Base-by-base conservation (phyloP, 140 eudicot species). In the Oenanthe javanica region DNA sequence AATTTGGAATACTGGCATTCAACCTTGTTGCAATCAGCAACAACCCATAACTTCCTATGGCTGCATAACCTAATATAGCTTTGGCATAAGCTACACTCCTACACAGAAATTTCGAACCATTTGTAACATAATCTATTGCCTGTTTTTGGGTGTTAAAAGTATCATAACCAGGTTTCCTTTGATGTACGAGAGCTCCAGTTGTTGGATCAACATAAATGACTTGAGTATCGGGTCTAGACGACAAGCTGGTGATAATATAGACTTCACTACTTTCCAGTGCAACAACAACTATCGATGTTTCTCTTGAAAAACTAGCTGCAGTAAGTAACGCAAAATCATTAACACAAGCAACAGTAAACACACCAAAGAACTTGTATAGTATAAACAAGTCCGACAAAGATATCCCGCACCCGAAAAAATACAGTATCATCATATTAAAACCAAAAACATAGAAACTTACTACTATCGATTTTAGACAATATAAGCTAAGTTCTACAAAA, bases 201-300 rank as follows among this genome's bases (percentile, higher is more conserved):
- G 99, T 88, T 5, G 99, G 99, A 84, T 95, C 99, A 74, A 95
- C 86, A 80, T 88, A 91, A 72, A 95, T 91, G 81, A 95, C 91
- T 79, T 93, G 97, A 72, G 97, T 92, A 82, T 93, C 98, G 43
- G 81, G 55, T 72, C 91, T 85, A 38, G 89, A 85, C 46, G 85
- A 95, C 87, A 93, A 82, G 80, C 97, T 89, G 76, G 80, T 87
- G 57, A 93, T 78, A 76, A 95, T 89, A 83, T 86, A 93, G 45
- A 88, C 91, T 85, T 95, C 99, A 78, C 86, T 77, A 48, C 92
- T 79, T 45, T 88, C 89, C 79, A 95, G 83, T 46, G 92, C 84
- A 75, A 89, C 81, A 74, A 93, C 91, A 75, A 91, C 86, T n/a
- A 92, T 85, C 42, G 99, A 91, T 75, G 98, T 92, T 40, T 88